Conservation (phyloP, 345 rosid species). For the Salix koriyanagi region DNA sequence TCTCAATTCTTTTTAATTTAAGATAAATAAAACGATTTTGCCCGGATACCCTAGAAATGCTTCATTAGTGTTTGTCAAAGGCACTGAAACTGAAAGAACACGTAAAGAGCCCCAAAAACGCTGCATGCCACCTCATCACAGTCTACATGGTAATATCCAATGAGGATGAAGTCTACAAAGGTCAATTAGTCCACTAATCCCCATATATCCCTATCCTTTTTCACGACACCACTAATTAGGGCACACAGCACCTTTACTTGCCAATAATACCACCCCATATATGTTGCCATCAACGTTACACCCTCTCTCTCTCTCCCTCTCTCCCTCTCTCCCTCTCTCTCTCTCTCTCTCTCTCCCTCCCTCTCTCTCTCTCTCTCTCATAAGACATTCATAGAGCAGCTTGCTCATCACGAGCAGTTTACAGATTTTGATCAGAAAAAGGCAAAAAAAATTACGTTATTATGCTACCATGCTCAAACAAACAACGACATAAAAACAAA, state of each 20-base stretch:
- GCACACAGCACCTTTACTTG: neutral
- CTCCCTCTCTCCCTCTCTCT: neutral
- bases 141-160: no score
- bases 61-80: no score
- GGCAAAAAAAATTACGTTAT: conserved; percentile 11
- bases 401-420: conserved; percentile 2
- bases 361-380: neutral
- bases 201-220: neutral
- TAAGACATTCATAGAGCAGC: neutral
- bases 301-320: neutral
- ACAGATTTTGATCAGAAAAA: conserved; percentile 27
- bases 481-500: conserved; percentile 19
- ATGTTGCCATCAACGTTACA: neutral
- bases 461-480: neutral
- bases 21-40: no score
- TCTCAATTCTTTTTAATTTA: no score
- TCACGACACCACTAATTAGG: neutral
- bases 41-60: no score
- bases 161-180: no score
- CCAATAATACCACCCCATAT: no score
- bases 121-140: no score
- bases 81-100: no score
- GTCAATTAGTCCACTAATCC: no score
- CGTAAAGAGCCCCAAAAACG: no score
- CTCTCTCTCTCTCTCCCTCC: neutral